Conservation (phyloP, 2,329 filamentous ascomycete genomes). For the Leptographium radiaticola region DNA sequence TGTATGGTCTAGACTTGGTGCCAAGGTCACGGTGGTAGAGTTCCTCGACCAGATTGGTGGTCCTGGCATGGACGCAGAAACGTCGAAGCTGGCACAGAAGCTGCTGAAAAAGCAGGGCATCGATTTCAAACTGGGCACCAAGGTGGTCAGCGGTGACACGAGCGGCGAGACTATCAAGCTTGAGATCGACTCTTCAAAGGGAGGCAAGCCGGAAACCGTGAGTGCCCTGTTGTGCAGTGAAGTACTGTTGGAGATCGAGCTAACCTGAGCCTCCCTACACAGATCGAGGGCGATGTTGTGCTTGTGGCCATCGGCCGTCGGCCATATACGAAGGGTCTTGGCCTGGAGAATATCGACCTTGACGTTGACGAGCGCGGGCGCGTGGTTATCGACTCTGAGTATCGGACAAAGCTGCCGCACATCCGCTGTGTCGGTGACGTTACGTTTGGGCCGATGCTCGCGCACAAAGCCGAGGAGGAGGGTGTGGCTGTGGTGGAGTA, state of each 20-base stretch:
- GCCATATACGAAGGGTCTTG: slow-evolving; percentile 84
- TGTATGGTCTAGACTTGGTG: slow-evolving; percentile 87
- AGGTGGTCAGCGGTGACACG: slow-evolving; percentile 78
- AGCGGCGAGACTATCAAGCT: slow-evolving; percentile 67
- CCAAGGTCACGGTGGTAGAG: slow-evolving; percentile 95
- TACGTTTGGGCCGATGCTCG: slow-evolving; percentile 97
- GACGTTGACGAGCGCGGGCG: slow-evolving; percentile 89
- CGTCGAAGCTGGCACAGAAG: slow-evolving; percentile 85
- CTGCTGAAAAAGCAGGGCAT: slow-evolving; percentile 91
- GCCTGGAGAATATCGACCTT: slow-evolving; percentile 84
- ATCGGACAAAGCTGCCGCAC: slow-evolving; percentile 93
- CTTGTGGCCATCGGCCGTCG: slow-evolving; percentile 93
- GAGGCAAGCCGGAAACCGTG: slow-evolving; percentile 85
- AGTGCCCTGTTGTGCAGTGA: slow-evolving; percentile 18
- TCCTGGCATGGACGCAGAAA: slow-evolving; percentile 91
- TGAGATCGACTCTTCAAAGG: slow-evolving; percentile 83
- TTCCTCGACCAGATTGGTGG: slow-evolving; percentile 94
- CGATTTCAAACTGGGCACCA: slow-evolving; percentile 96
- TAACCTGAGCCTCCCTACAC: slow-evolving; percentile 8
- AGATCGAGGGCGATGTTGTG: slow-evolving; percentile 90
- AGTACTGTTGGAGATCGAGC: not conserved
- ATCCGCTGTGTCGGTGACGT: slow-evolving; percentile 93
- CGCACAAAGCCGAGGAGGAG: slow-evolving; percentile 98
- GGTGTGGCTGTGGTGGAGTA: slow-evolving; percentile 89
- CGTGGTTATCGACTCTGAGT: slow-evolving; percentile 95